Conservation (phyloP, 768 basidiomycete species). For the Agaricus subrufescens region DNA sequence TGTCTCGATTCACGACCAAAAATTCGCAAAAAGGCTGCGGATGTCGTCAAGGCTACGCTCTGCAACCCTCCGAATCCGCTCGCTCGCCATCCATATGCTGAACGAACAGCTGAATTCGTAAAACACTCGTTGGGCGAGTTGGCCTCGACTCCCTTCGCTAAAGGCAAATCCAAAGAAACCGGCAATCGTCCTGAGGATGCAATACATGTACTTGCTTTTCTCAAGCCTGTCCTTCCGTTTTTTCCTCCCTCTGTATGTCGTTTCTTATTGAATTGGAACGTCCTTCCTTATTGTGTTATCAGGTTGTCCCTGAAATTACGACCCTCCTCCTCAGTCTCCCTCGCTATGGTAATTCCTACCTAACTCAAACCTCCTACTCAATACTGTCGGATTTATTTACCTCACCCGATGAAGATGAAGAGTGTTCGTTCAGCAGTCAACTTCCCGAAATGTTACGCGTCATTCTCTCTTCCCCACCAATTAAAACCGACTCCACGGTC, state of each 20-base stretch:
- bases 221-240: conserved; percentile 55
- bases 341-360: conserved; percentile 81
- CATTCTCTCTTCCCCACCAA: conserved; percentile 64
- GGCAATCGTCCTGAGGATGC: conserved; percentile 63
- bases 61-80: conserved; percentile 73
- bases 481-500: conserved; percentile 61
- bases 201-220: conserved; percentile 71
- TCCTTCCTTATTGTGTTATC: not conserved
- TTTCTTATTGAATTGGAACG: conserved; percentile 6
- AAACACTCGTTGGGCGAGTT: conserved; percentile 62
- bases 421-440: conserved; percentile 45
- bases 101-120: conserved; percentile 77
- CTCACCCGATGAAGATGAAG: conserved; percentile 44
- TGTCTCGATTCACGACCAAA: conserved; percentile 89
- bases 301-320: conserved; percentile 73
- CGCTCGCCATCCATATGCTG: conserved; percentile 79
- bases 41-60: conserved; percentile 77
- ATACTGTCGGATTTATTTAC: conserved; percentile 80
- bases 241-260: conserved; percentile 67
- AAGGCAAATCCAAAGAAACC: conserved; percentile 52
- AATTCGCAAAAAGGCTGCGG: conserved; percentile 87
- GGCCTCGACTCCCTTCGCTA: conserved; percentile 53
- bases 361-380: conserved; percentile 85
- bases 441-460: conserved; percentile 60
- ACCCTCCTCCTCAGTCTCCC: conserved; percentile 75